phyloP scores from a whole-genome alignment of 2,329 filamentous ascomycete species.

The Venturia oleaginea region DNA sequence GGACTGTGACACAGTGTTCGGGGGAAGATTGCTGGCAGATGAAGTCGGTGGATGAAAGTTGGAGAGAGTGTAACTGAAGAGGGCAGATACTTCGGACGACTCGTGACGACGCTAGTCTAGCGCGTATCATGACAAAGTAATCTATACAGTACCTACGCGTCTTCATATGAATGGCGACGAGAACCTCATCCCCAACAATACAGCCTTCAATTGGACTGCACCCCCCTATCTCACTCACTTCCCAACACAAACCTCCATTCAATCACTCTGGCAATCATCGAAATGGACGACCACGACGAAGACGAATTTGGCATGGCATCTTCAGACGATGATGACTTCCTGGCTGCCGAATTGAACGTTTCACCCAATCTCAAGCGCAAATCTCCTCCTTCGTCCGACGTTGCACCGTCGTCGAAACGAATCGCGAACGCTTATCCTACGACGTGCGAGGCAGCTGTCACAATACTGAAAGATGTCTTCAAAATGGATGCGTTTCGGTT shows the following conservation, averaged over 20 bases:
- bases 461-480: conserved; percentile 33
- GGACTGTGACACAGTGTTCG: background rate
- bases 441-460: conserved; percentile 13
- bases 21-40: too few species aligned
- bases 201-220: too few species aligned
- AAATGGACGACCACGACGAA: conserved; percentile 13
- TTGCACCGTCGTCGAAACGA: background rate
- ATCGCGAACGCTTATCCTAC: background rate
- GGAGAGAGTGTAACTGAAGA: background rate
- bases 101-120: background rate
- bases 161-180: background rate
- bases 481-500: conserved; percentile 34
- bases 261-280: background rate
- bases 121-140: background rate
- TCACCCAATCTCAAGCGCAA: background rate
- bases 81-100: background rate
- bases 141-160: background rate
- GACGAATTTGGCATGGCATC: conserved; percentile 22
- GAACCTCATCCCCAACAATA: background rate
- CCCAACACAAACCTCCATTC: background rate
- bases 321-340: conserved; percentile 20
- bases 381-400: background rate
- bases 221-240: background rate
- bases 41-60: background rate
- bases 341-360: conserved; percentile 7